phyloP scores from a whole-genome alignment of 768 basidiomycete species.

The Megacollybia marginata region DNA sequence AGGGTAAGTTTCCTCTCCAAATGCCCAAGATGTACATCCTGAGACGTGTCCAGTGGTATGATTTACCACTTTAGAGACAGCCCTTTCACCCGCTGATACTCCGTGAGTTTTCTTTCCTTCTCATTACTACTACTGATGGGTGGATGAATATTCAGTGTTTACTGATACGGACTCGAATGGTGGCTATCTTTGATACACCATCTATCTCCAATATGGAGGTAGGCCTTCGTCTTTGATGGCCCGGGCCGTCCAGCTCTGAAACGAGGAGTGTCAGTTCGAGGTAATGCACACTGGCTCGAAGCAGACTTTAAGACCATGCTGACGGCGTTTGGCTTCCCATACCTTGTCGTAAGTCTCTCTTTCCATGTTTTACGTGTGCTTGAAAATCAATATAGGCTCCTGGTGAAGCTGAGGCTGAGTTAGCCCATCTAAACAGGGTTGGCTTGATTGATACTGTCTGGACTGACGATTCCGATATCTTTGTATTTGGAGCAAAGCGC shows the following conservation, averaged over 20 bases:
- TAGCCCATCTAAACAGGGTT: slow-evolving; percentile 34
- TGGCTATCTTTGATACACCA: no score
- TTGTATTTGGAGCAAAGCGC: slow-evolving; percentile 38
- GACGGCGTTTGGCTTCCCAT: slow-evolving; percentile 35
- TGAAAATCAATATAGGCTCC: slow-evolving; percentile 30
- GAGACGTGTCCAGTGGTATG: no score
- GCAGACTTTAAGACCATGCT: slow-evolving; percentile 24
- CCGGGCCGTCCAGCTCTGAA: slow-evolving; percentile 31
- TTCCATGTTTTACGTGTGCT: no score
- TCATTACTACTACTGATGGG: no score
- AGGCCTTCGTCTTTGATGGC: slow-evolving; percentile 49
- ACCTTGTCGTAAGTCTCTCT: slow-evolving; percentile 12
- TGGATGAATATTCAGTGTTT: no score
- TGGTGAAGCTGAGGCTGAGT: slow-evolving; percentile 51
- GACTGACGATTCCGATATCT: slow-evolving; percentile 41
- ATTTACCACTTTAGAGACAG: no score
- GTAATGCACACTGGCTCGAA: slow-evolving; percentile 18
- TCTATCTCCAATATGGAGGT: no score
- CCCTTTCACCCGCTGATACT: no score
- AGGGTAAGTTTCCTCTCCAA: no score
- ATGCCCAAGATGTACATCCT: no score
- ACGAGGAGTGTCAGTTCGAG: slow-evolving; percentile 22
- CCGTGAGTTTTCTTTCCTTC: no score
- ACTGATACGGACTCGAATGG: no score
- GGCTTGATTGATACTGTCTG: slow-evolving; percentile 40